These are phyloP conservation scores for Penicillium sp. DNA, from an alignment of 2,329 filamentous ascomycete genomes.

Conservation along the genomic window DNA sequence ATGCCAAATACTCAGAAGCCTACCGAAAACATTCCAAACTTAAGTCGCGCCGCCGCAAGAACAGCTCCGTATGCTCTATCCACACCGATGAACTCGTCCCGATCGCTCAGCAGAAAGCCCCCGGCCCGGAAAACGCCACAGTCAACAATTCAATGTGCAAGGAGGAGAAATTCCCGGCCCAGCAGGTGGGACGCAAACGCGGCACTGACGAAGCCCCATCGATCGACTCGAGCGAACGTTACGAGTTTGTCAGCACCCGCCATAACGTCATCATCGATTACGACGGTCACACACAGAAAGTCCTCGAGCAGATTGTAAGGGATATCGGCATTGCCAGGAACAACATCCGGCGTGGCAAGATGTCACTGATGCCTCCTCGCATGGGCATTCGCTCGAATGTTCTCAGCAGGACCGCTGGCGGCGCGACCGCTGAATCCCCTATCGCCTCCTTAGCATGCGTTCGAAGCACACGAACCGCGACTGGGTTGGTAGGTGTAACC, in stretches of 20 bases:
- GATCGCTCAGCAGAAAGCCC: slow-evolving; percentile 17
- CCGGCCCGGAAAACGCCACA: slow-evolving; percentile 10
- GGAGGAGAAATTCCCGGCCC: slow-evolving; percentile 9
- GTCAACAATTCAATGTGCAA: slow-evolving; percentile 1
- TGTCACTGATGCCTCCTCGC: slow-evolving; percentile 41
- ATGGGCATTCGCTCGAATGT: slow-evolving; percentile 22
- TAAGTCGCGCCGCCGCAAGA: slow-evolving; percentile 39
- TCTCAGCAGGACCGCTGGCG: slow-evolving; percentile 11
- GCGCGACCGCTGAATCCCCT: slow-evolving; percentile 2
- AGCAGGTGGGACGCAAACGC: slow-evolving; percentile 33
- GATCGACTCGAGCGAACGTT: slow-evolving; percentile 31
- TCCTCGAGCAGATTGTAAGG: slow-evolving; percentile 80
- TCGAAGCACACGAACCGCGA: slow-evolving; percentile 28
- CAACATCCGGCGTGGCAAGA: slow-evolving; percentile 81
- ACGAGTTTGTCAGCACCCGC: slow-evolving; percentile 65
- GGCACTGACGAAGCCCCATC: slow-evolving; percentile 36
- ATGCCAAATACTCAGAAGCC: slow-evolving; percentile 45
- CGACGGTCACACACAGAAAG: slow-evolving; percentile 80
- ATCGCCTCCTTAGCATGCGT: slow-evolving; percentile 17
- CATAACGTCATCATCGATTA: slow-evolving; percentile 88
- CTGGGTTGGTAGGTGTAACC: slow-evolving; percentile 19
- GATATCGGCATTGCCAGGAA: slow-evolving; percentile 79
- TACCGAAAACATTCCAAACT: slow-evolving; percentile 37
- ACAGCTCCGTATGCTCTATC: slow-evolving; percentile 47
- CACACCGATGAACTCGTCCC: slow-evolving; percentile 30